Conservation (phyloP, 306 rosid genomes). For the Cucurbita moschata region DNA sequence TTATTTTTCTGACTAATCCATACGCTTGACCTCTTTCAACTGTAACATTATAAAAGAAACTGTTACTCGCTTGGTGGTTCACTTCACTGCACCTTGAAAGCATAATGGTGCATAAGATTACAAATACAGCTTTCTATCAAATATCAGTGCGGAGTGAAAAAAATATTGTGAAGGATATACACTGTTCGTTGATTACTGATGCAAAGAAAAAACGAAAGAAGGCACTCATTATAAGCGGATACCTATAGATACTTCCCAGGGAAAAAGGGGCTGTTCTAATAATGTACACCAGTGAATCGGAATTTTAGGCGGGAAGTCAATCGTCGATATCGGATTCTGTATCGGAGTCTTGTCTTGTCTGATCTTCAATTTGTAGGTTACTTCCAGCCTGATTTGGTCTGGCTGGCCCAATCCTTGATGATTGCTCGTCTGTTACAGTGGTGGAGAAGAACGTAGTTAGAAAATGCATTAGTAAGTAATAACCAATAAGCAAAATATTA, state of each 20-base stretch:
- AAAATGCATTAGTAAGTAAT: background rate
- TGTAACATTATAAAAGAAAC: slow-evolving; percentile 3
- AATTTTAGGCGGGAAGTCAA: background rate
- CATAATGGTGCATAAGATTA: background rate
- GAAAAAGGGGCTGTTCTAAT: background rate
- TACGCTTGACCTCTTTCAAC: slow-evolving; percentile 14
- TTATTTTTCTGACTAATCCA: slow-evolving; percentile 33
- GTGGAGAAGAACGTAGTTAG: background rate
- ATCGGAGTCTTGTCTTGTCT: slow-evolving; percentile 11
- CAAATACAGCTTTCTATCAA: too few relatives aligned
- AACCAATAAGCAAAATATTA: background rate
- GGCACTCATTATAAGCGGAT: background rate
- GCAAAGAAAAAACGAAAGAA: too few relatives aligned
- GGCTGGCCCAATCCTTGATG: slow-evolving; percentile 12
- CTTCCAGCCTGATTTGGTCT: slow-evolving; percentile 16
- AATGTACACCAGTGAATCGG: background rate
- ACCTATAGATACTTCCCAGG: background rate
- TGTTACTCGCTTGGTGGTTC: background rate
- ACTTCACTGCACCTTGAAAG: too few relatives aligned
- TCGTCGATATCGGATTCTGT: slow-evolving; percentile 24
- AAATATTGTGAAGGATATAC: background rate
- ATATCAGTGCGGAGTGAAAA: background rate
- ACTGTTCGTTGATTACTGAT: background rate
- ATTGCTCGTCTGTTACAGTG: slow-evolving; percentile 20
- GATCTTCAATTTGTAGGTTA: slow-evolving; percentile 29